phyloP scores from a whole-genome alignment of 495 filamentous ascomycete genomes.

The Amorphotheca resinae region DNA sequence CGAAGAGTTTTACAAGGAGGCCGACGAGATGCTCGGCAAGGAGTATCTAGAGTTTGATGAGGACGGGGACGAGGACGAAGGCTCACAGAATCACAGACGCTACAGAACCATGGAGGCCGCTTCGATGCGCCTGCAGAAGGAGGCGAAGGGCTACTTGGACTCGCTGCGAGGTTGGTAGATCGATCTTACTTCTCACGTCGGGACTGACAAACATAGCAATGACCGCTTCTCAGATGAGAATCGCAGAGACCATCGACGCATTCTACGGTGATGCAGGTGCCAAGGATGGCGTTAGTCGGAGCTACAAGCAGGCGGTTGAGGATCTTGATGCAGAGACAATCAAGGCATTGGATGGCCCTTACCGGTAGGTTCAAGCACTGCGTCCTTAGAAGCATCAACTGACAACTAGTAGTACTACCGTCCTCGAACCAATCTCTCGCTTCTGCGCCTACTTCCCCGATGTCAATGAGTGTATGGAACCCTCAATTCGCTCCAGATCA shows the following conservation, averaged over 20 bases:
- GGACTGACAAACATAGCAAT: constrained; percentile 49
- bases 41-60: no score
- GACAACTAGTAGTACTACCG: constrained; percentile 52
- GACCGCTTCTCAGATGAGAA: constrained; percentile 98
- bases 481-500: background rate
- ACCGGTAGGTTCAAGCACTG: constrained; percentile 41
- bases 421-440: constrained; percentile 83
- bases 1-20: no score
- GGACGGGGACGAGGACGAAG: no score
- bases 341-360: constrained; percentile 95
- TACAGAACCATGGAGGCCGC: constrained; percentile 96
- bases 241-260: constrained; percentile 97
- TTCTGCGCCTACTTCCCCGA: constrained; percentile 99
- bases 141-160: constrained; percentile 95
- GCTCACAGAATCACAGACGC: constrained; percentile 42
- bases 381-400: background rate
- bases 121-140: constrained; percentile 82
- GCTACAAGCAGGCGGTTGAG: constrained; percentile 96
- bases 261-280: constrained; percentile 97
- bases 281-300: constrained; percentile 83
- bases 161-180: constrained; percentile 63
- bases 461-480: constrained; percentile 81
- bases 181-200: background rate
- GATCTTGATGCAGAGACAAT: constrained; percentile 97
- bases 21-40: no score